Base-by-base conservation (phyloP, 106 monocot genomes). In the Phalaenopsis equestris region DNA sequence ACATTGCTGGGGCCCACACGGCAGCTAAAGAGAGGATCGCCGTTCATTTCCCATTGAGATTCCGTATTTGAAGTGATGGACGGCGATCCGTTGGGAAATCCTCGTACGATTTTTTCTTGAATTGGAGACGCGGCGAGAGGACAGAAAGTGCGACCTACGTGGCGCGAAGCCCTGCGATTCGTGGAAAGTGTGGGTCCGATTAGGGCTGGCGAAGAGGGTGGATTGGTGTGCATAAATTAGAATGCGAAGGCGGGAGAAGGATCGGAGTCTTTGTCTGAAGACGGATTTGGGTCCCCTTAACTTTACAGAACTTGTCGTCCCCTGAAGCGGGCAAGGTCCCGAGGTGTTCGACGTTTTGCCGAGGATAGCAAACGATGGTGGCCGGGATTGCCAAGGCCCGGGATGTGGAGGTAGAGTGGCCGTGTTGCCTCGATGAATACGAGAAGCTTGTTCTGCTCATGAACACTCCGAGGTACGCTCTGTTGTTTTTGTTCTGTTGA, bases 401-500 rank as follows among this genome's bases (percentile, higher is more conserved):
- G 11, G 48, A 56, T 17, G 5, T 15, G 37, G 78, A 52, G 52
- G 52, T 52, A 10, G 78, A 78, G n/a, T 78, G 78, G 78, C 78
- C 78, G 1, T 8, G 58, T 30, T 64, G 41, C 41, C 38, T 64
- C 41, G 56, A 79, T 39, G 79, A 79, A n/a, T 79, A 79, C 46
- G 67, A 79, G 79, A 79, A 79, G 67, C 79, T 79, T 64, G 67
- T 79, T 23, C 8, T 79, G 21, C 45, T 64, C 16, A 79, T 79
- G 79, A 79, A 47, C 79, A 46, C 79, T 68, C 79, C 79, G 23
- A 79, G 79, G 79, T 79, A 3, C 12, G 12, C 11, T 46, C 10
- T 78, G 17, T 41, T 61, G 64, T 17, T 2, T 30, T 36, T 48
- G 19, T 9, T 49, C 41, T 52, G 3, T 10, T 36, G 9, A 1